Percentiles rank a stretch among this genome's conserved stretches.
phyloP scores from a whole-genome alignment of 2,329 filamentous ascomycete genomes.

The Furcasterigmium sp. region DNA sequence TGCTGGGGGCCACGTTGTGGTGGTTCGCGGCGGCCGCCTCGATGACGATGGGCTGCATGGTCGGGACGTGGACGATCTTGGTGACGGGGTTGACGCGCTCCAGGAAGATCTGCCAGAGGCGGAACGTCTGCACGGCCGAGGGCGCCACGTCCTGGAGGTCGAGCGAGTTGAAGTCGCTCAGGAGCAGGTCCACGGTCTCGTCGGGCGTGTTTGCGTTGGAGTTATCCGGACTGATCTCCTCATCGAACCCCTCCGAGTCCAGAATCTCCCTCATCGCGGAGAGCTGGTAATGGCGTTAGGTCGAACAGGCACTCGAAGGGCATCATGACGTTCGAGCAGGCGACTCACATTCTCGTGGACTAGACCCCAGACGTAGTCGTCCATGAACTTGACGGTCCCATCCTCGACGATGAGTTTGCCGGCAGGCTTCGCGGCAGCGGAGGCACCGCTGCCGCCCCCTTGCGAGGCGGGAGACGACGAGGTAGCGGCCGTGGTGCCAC shows the following conservation, averaged over 20 bases:
- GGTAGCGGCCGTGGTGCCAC: slow-evolving; percentile 3
- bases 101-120: slow-evolving; percentile 69
- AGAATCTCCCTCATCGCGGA: slow-evolving; percentile 55
- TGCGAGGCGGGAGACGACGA: neutral
- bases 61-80: slow-evolving; percentile 68
- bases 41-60: slow-evolving; percentile 59
- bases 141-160: slow-evolving; percentile 54
- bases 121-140: slow-evolving; percentile 58
- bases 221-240: slow-evolving; percentile 41
- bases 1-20: slow-evolving; percentile 40
- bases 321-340: neutral
- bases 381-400: slow-evolving; percentile 50
- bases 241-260: slow-evolving; percentile 41
- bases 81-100: slow-evolving; percentile 70
- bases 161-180: slow-evolving; percentile 33
- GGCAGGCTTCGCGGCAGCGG: slow-evolving; percentile 34
- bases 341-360: slow-evolving; percentile 50
- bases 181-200: slow-evolving; percentile 44
- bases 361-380: slow-evolving; percentile 47
- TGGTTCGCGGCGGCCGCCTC: slow-evolving; percentile 56
- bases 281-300: slow-evolving; percentile 33
- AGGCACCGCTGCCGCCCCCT: slow-evolving; percentile 6
- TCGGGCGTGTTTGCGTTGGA: slow-evolving; percentile 47
- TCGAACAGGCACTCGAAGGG: neutral
- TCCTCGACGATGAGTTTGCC: slow-evolving; percentile 52